phyloP scores from a whole-genome alignment of 805 yeast species.

The Candida hungchunana region DNA sequence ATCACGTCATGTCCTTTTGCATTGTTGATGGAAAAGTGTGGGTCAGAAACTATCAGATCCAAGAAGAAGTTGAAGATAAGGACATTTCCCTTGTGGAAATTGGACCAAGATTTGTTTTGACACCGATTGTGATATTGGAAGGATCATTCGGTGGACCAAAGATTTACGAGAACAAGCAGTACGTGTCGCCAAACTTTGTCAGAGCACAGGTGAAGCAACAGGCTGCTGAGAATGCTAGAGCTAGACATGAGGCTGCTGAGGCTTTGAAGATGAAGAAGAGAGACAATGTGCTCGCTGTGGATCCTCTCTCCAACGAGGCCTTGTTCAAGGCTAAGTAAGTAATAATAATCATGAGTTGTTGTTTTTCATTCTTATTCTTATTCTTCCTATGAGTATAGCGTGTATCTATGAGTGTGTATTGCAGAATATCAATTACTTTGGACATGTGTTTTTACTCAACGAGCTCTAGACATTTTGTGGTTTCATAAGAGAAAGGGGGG shows the following conservation, averaged over 20 bases:
- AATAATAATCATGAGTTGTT: background rate
- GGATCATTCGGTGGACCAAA: conserved; percentile 98
- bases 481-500: no score
- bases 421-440: no score
- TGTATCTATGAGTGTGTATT: no score
- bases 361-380: no score
- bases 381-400: no score
- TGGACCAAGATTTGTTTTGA: conserved; percentile 94
- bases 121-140: conserved; percentile 85
- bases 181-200: conserved; percentile 91
- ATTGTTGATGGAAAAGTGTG: conserved; percentile 92
- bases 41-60: conserved; percentile 92
- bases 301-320: conserved; percentile 77
- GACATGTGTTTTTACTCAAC: no score
- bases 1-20: conserved; percentile 90
- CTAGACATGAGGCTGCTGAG: conserved; percentile 75
- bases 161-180: conserved; percentile 94
- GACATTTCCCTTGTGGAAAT: conserved; percentile 84
- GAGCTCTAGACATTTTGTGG: no score
- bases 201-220: conserved; percentile 83
- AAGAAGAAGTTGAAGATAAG: conserved; percentile 55
- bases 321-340: conserved; percentile 49
- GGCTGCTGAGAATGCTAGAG: conserved; percentile 72
- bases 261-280: conserved; percentile 73
- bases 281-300: conserved; percentile 68